Evolutionary conservation across 305 asterid species (phyloP).

Genomic region (Coffea humblotiana): DNA sequence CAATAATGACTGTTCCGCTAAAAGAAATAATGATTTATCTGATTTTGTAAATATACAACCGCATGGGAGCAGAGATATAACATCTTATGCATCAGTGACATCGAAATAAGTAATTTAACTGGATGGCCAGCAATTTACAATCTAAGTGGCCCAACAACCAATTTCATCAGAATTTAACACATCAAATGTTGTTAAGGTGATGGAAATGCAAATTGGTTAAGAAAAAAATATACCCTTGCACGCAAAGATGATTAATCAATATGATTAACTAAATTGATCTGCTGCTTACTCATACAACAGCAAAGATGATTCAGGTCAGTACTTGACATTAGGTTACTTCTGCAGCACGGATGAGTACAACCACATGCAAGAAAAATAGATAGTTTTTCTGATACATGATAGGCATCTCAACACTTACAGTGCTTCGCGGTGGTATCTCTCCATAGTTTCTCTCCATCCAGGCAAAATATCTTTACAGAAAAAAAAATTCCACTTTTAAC

Average conservation of each 20-base stretch:
- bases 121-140: neutral
- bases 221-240: neutral
- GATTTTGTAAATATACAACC: neutral
- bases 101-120: neutral
- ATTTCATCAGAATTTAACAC: no score
- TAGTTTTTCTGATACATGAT: slow-evolving; percentile 15
- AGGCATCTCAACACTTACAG: slow-evolving; percentile 53
- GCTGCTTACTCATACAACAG: neutral
- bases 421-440: slow-evolving; percentile 69
- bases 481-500: slow-evolving; percentile 7
- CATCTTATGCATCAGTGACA: neutral
- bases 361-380: neutral
- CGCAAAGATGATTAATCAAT: no score
- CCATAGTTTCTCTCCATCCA: slow-evolving; percentile 83
- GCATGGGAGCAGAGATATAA: neutral
- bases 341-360: neutral
- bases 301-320: neutral
- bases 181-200: no score
- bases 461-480: slow-evolving; percentile 56
- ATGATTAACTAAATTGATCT: no score
- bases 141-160: neutral
- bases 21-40: neutral
- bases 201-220: neutral
- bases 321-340: neutral
- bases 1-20: neutral